These are phyloP conservation scores for Polyporus arcularius DNA, from an alignment of 768 basidiomycete species.

Conservation along the genomic window DNA sequence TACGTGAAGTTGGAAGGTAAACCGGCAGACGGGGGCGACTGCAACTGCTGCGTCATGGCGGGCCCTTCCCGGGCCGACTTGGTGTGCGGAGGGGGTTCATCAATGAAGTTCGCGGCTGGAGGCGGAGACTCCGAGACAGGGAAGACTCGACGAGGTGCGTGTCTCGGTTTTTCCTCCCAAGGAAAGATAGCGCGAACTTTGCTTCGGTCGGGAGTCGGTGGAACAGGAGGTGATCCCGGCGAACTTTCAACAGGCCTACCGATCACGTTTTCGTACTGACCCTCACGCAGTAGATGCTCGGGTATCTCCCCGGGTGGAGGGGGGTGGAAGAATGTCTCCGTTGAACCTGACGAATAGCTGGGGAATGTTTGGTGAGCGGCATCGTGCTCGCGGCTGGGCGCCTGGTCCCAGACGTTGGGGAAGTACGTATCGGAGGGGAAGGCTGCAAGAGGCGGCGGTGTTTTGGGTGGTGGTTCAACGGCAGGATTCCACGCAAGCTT, in stretches of 20 bases:
- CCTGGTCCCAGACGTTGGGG: conserved; percentile 84
- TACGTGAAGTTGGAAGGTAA: conserved; percentile 64
- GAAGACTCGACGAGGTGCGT: conserved; percentile 69
- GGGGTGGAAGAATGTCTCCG: conserved; percentile 59
- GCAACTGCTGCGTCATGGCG: conserved; percentile 10
- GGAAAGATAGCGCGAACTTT: conserved; percentile 86
- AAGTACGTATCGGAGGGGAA: conserved; percentile 81
- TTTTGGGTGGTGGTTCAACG: conserved; percentile 74
- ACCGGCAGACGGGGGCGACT: conserved; percentile 38
- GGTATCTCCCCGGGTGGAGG: conserved; percentile 66
- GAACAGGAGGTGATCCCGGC: conserved; percentile 30
- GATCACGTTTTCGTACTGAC: conserved; percentile 70
- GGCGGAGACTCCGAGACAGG: conserved; percentile 63
- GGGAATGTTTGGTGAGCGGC: conserved; percentile 33
- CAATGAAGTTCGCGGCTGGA: conserved; percentile 34
- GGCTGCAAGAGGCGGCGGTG: conserved; percentile 51
- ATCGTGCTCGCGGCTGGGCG: conserved; percentile 43
- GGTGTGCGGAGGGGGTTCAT: conserved; percentile 21
- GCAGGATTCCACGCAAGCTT: conserved; percentile 81
- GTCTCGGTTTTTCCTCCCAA: conserved; percentile 86
- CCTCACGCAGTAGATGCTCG: conserved; percentile 64
- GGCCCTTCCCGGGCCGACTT: conserved; percentile 24
- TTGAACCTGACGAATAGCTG: conserved; percentile 38
- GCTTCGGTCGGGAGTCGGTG: conserved; percentile 63
- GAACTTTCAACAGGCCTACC: conserved; percentile 42